Base-by-base conservation (phyloP, 345 rosid genomes). In the Lumnitzera racemosa region DNA sequence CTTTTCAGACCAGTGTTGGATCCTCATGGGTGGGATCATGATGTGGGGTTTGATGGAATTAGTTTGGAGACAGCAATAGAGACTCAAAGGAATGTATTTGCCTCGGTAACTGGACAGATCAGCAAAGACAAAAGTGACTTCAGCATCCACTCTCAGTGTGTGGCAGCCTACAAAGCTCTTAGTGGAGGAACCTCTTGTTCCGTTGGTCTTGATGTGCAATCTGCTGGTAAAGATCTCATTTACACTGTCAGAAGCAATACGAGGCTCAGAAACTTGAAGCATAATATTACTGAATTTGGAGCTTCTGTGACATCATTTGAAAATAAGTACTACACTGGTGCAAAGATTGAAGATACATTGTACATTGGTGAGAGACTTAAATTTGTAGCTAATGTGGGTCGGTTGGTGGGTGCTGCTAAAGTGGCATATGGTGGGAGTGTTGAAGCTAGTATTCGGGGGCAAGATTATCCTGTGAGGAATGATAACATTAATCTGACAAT, bases 1-100 rank as follows among this genome's bases (percentile, higher is more conserved):
- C 71, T 83, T 61, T 76, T 60, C 51, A 81, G 96, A 76, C 97
- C 97, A 59, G 96, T 94, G 68, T 85, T 82, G 63, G 91, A 94
- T 70, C 87, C 91, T 59, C 90, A 86, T 51, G 97, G 99, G 15
- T 90, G 97, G 99, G 99, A 94, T 79, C 87, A 80, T 46, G 99
- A 90, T 70, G 89, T 90, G 14, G 90, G 99, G 14, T 94, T 89
- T 60, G 96, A 94, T 67, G 97, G 96, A 47, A 71, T 94, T 67
- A 90, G 76, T 72, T 72, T 88, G 67, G 96, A 94, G 76, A 76
- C 90, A 49, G 81, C 87, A 68, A 50, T 72, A 47, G 88, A 81
- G 68, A 29, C 79, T 12, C 75, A 74, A 56, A 74, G 46, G 67
- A 78, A 86, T 67, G 57, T 83, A 12, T 66, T 67, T 71, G 80